Conservation (phyloP, 2,329 filamentous ascomycete species). For the Pseudogymnoascus sp. region DNA sequence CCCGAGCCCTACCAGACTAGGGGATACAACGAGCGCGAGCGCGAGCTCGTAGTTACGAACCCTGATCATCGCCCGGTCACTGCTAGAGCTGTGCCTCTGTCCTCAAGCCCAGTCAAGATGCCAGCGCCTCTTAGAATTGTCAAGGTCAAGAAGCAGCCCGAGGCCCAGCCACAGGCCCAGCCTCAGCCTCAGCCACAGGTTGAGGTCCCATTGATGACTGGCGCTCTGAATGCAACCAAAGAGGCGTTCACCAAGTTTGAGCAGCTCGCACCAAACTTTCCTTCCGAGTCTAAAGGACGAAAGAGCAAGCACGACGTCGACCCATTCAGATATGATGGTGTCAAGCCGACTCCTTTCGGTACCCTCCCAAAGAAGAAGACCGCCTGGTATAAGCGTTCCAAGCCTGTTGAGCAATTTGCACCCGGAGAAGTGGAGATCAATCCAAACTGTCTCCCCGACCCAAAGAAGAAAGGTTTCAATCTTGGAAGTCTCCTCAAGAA, state of each 20-base stretch:
- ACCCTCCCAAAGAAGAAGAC: constrained; percentile 24
- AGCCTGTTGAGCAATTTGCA: constrained; percentile 1
- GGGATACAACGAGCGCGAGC: constrained; percentile 10
- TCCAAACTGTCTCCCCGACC: neutral
- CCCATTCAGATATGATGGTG: constrained; percentile 15
- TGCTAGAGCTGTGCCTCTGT: constrained; percentile 14
- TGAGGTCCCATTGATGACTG: constrained; percentile 14
- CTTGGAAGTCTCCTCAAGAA: constrained; percentile 25
- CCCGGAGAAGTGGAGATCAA: constrained; percentile 1
- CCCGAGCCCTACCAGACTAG: constrained; percentile 20
- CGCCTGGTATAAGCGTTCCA: constrained; percentile 28
- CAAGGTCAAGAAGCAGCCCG: constrained; percentile 21
- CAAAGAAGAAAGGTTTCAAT: constrained; percentile 24
- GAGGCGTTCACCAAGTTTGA: neutral
- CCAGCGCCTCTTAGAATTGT: constrained; percentile 26
- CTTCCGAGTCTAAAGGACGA: neutral
- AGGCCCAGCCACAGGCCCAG: neutral
- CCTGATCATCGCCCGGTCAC: neutral
- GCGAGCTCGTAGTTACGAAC: constrained; percentile 10
- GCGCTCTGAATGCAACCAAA: constrained; percentile 7
- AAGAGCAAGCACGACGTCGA: constrained; percentile 18
- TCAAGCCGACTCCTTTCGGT: constrained; percentile 11
- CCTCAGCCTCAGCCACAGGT: neutral
- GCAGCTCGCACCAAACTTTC: neutral
- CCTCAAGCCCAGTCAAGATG: constrained; percentile 22